Evolutionary conservation across 116 monocot genomes (phyloP), one percentile per base, ranked within the genome.

Genomic region (Cymodocea nodosa): DNA sequence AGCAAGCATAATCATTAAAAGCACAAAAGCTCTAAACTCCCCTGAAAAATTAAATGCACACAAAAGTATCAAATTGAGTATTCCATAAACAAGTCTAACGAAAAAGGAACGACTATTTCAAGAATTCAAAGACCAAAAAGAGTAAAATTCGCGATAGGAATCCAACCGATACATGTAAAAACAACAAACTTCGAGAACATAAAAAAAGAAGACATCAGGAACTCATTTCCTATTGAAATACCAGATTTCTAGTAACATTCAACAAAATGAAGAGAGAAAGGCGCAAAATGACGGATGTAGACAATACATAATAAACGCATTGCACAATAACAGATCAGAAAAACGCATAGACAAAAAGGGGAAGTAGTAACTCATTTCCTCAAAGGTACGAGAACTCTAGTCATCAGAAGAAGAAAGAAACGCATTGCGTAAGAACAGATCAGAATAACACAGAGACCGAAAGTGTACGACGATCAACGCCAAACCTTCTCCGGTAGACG

Each of bases 401-500:
- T n/a, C 70, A 49, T 34, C 57, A 44, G 56, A 24, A 63, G 62
- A 17, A 36, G 39, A 36, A 40, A 39, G 17, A 35, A 5, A 15
- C 22, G 10, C 19, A 34, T 23, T 10, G 3, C 11, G 2, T 3
- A 64, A 64, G 15, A 18, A 11, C 18, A 25, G 24, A 50, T 23
- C 3, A 49, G 15, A 17, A 49, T 10, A 3, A 30, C 9, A 64
- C 4, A 17, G 3, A 52, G 15, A 23, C 36, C 11, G 39, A 35
- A 12, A 44, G 44, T 44, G 44, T 12, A 7, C 44, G 9, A 44
- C 11, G 6, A 44, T 44, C 54, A 64, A 51, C 20, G 24, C 12
- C 9, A 9, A 22, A 35, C 65, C 67, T 15, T 69, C 62, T 23
- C 51, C 17, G 3, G 75, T 23, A 49, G 63, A 15, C 19, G 68